These are phyloP conservation scores for Penicillium thymicola DNA, from an alignment of 2,329 filamentous ascomycete species.

Conservation along the genomic window DNA sequence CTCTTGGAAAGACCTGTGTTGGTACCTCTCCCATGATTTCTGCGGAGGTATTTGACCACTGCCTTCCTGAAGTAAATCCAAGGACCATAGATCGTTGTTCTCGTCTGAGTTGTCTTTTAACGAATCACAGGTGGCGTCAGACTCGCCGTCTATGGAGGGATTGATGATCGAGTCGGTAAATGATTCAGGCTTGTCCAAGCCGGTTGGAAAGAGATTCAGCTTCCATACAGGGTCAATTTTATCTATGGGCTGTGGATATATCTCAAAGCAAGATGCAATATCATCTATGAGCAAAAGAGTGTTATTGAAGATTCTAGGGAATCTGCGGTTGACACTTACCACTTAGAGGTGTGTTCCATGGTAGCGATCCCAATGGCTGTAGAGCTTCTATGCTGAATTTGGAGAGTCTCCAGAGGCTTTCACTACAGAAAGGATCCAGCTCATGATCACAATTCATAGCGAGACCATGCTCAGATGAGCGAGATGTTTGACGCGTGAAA, in stretches of 20 bases:
- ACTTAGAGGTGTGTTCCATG: constrained; percentile 35
- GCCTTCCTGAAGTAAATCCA: constrained; percentile 24
- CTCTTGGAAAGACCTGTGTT: constrained; percentile 30
- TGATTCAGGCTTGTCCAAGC: constrained; percentile 21
- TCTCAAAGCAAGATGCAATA: constrained; percentile 20
- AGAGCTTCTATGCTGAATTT: constrained; percentile 37
- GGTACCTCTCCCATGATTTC: constrained; percentile 44
- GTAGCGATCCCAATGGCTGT: constrained; percentile 35
- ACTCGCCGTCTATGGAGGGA: constrained; percentile 18
- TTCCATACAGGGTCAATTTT: constrained; percentile 30
- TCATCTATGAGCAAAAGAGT: constrained; percentile 10
- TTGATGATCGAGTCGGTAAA: constrained; percentile 21
- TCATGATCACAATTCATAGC: constrained; percentile 29
- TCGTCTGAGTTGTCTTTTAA: constrained; percentile 11
- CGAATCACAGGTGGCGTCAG: constrained; percentile 6
- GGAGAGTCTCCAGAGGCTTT: constrained; percentile 38
- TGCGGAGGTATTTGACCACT: constrained; percentile 18
- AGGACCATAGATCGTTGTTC: constrained; percentile 35
- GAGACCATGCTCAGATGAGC: constrained; percentile 16
- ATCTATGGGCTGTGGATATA: constrained; percentile 19
- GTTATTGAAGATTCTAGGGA: neutral
- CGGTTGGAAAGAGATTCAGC: constrained; percentile 33
- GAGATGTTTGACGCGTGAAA: constrained; percentile 7
- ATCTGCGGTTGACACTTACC: constrained; percentile 24
- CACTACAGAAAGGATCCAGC: constrained; percentile 35